Evolutionary conservation across 148 eudicot species (phyloP), one percentile per base, ranked within the genome.

Genomic region (Chenopodium suecicum): DNA sequence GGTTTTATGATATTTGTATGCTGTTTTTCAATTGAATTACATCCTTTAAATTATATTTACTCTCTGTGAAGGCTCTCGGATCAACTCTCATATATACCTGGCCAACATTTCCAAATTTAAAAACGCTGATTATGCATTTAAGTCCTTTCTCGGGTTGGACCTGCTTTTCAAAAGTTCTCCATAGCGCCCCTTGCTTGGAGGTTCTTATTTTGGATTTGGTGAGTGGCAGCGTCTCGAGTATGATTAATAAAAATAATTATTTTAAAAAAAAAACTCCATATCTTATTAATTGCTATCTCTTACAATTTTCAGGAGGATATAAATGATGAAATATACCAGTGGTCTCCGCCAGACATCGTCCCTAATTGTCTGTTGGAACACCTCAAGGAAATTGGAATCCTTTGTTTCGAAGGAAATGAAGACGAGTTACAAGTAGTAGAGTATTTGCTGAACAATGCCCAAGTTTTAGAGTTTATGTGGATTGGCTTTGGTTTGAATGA

Each of bases 201-300:
- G 7, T 68, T 68, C 72, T 68, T 68, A 31, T 68, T 68, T 68
- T 68, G 72, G 72, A 68, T 68, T 0, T 68, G 72, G 44, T 32
- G 22, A 68, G 72, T 41, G 52, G 14, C 52, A 48, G 52, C 2
- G 3, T 48, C 11, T 10, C 2, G 52, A 48, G 52, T 48, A 48
- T 48, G 52, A 34, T 47, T 47, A 10, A 47, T 34, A 34, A 34
- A 34, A 34, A 34, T 34, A 34, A 34, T 34, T 1, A 34, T 34
- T 34, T 2, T 3, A 47, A 47, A 47, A 47, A 47, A 47, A 47
- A 47, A 8, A 7, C 50, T 47, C 10, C 52, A 10, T 48, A 48
- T 10, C 13, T 48, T 48, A 48, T 48, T 47, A 7, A 6, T 9
- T 9, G 52, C 52, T 48, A 10, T 68, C 32, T 64, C 2, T 64